Base-by-base conservation (phyloP, 1,139 yeast species). In the Pichia sp. region DNA sequence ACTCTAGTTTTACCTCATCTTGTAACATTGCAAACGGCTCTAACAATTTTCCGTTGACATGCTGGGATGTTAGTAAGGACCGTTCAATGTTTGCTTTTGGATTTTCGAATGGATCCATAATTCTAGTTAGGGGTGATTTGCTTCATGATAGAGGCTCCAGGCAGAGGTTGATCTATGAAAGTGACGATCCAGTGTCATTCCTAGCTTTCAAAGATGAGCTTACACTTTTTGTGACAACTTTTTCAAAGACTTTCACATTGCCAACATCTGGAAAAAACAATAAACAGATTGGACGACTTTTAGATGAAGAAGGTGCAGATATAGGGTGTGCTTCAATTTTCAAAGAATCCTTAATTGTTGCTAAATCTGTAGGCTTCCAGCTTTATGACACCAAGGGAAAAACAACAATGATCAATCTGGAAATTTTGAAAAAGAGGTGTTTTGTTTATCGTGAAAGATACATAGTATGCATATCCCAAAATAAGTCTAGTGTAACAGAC, bases 61-160 rank as follows among this genome's bases (percentile, higher is more conserved):
- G 84, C 31, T 72, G 84, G 46, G 69, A 72, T 21, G 66, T 74
- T 42, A 72, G 77, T 28, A 52, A 59, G 3, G 84, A 80, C 49
- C 68, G 79, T 44, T 68, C 84, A 1, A 74, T 86, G 40, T 59
- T 86, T 5, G 94, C 84, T 0, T 64, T 88, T 28, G 97, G 98
- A 0, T 88, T 79, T 56, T 81, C 94, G 18, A 84, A 88, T 59
- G 99, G 99, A 7, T 72, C 79, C 22, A 91, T 89, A 3, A 67
- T 89, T 6, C 64, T 89, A 4, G 75, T 89, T 0, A 64, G 97
- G 47, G 99, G 98, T 6, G 98, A 91, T 59, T 63, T 93, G 35
- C 54, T 84, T 3, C 75, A 91, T 51, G 99, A 93, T 55, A 64
- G 96, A 45, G 98, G 98, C 0, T 78, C 95, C 4, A 75, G 91